A percentile compares a stretch with the other conserved stretches of the same genome.
Evolutionary conservation across 441 rosid genomes (phyloP).

Genomic region (Lepidium campestre): DNA sequence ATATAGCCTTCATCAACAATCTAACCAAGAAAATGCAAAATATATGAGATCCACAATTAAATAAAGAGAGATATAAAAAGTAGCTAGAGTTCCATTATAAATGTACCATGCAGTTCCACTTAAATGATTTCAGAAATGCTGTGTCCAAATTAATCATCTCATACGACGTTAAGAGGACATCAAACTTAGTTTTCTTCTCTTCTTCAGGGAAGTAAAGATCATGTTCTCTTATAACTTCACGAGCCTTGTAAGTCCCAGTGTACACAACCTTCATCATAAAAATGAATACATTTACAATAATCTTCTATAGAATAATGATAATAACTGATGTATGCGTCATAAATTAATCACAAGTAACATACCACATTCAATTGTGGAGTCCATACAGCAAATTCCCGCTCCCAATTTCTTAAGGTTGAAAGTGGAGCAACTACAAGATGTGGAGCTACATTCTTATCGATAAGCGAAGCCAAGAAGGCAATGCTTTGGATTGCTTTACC

Average conservation of each 20-base stretch:
- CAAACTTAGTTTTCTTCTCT: constrained; percentile 72
- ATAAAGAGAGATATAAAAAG: neutral
- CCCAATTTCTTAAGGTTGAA: constrained; percentile 91
- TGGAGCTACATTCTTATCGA: constrained; percentile 46
- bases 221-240: constrained; percentile 67
- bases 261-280: constrained; percentile 65
- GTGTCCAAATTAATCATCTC: constrained; percentile 81
- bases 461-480: constrained; percentile 87
- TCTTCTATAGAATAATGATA: too few species aligned
- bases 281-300: neutral
- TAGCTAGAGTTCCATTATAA: constrained; percentile 17
- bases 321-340: neutral
- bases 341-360: constrained; percentile 43
- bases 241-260: constrained; percentile 70
- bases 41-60: constrained; percentile 6
- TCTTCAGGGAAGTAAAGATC: constrained; percentile 75
- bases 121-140: constrained; percentile 57
- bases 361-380: constrained; percentile 96
- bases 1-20: constrained; percentile 98
- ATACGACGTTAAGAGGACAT: constrained; percentile 92
- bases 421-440: constrained; percentile 91
- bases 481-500: constrained; percentile 95
- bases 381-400: constrained; percentile 87
- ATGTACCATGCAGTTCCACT: constrained; percentile 90
- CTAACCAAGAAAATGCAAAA: constrained; percentile 49